These are phyloP conservation scores for Monilinia polystroma DNA, from an alignment of 2,329 filamentous ascomycete species.

Conservation along the genomic window DNA sequence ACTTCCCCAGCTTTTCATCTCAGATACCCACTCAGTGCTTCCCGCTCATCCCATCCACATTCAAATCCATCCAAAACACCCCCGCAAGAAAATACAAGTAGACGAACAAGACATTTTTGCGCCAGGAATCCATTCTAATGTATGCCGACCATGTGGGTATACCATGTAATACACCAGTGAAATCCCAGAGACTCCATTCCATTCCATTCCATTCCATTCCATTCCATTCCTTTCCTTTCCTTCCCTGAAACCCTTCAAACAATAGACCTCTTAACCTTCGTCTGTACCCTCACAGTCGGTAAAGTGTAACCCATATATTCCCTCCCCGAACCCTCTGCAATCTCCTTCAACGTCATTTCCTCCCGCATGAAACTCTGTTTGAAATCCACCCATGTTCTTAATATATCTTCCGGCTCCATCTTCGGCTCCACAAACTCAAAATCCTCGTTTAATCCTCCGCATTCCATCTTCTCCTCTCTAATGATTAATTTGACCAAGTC, in stretches of 20 bases:
- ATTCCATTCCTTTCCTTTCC: not conserved
- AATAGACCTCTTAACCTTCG: constrained; percentile 20
- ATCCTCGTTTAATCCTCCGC: constrained; percentile 20
- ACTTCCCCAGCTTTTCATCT: not conserved
- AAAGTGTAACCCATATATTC: constrained; percentile 32
- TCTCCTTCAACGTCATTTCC: constrained; percentile 33
- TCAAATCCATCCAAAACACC: not conserved
- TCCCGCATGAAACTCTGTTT: constrained; percentile 34
- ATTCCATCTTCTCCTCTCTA: constrained; percentile 9
- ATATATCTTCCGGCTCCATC: constrained; percentile 29
- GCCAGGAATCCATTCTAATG: constrained; percentile 1
- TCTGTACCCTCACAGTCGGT: constrained; percentile 34
- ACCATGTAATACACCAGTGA: not conserved
- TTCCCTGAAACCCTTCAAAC: not conserved
- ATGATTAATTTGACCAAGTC: constrained; percentile 35
- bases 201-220: not conserved
- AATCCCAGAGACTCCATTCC: not conserved
- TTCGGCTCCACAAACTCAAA: constrained; percentile 31
- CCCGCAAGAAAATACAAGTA: not conserved
- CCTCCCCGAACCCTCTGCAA: constrained; percentile 28
- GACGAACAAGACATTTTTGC: not conserved
- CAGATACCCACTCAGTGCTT: not conserved
- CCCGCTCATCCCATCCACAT: not conserved
- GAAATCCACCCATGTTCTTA: constrained; percentile 37
- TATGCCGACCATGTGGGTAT: constrained; percentile 1